A percentile compares a stretch with the other conserved stretches of the same genome.
Evolutionary conservation across 306 rosid species (phyloP).

Genomic region (Fragaria iinumae): DNA sequence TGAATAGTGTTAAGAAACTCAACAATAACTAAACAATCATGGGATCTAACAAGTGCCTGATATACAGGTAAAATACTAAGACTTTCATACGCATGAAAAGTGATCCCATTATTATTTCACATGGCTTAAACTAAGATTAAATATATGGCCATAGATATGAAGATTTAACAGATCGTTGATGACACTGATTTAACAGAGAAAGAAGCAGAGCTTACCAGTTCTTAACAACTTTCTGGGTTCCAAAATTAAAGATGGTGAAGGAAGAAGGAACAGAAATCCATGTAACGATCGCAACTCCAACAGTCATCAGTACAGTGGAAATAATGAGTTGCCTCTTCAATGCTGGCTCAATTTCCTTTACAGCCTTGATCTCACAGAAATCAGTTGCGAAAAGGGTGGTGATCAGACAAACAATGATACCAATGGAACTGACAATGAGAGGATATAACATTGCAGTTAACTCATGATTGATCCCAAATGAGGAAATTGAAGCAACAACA

Average conservation of each 20-base stretch:
- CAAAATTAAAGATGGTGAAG: conserved; percentile 83
- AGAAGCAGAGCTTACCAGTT: conserved; percentile 55
- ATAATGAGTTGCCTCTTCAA: conserved; percentile 82
- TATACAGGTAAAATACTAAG: background rate
- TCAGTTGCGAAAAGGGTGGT: conserved; percentile 95
- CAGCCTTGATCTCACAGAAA: conserved; percentile 90
- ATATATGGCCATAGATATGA: background rate
- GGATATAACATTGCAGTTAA: conserved; percentile 83
- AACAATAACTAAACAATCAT: background rate
- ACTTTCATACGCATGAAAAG: background rate
- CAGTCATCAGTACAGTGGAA: conserved; percentile 78
- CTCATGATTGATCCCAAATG: conserved; percentile 89
- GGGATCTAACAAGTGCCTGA: background rate
- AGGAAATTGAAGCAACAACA: conserved; percentile 95
- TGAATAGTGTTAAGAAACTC: conserved; percentile 3
- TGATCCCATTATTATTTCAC: background rate
- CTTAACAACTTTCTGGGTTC: conserved; percentile 72
- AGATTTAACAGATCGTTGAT: background rate
- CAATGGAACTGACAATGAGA: conserved; percentile 79
- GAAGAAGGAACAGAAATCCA: conserved; percentile 83
- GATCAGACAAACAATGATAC: conserved; percentile 79
- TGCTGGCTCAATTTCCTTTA: conserved; percentile 92
- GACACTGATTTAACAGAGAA: background rate
- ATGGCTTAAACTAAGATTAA: background rate
- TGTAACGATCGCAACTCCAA: conserved; percentile 68